These are phyloP conservation scores for Austroboletus novae-zelandiae DNA, from an alignment of 1,284 basidiomycete species.

Conservation along the genomic window DNA sequence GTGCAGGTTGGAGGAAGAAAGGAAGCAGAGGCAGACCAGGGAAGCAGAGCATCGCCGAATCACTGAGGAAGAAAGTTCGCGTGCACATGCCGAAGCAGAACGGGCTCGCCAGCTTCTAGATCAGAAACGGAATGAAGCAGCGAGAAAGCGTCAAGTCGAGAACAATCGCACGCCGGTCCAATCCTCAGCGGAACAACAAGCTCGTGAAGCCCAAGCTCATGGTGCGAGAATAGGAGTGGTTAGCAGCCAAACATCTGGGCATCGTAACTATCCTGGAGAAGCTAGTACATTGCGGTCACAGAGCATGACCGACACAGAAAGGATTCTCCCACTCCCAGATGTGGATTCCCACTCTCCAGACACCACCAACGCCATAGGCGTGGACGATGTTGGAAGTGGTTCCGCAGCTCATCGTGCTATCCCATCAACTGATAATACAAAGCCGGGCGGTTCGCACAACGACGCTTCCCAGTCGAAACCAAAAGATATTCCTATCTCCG, in stretches of 20 bases:
- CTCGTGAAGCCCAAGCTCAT: conserved; percentile 12
- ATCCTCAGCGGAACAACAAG: conserved; percentile 10
- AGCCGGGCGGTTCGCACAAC: background rate
- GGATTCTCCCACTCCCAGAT: conserved; percentile 1
- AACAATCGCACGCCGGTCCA: conserved; percentile 3
- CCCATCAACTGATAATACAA: conserved; percentile 1
- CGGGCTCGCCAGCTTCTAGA: conserved; percentile 4
- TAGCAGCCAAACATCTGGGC: background rate
- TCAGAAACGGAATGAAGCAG: conserved; percentile 5
- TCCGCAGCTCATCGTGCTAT: background rate
- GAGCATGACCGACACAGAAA: conserved; percentile 1
- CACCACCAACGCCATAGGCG: background rate
- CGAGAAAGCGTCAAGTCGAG: conserved; percentile 10
- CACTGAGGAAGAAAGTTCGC: conserved; percentile 20
- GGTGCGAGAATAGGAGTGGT: background rate
- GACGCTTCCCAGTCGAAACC: conserved; percentile 2
- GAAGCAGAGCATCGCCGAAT: conserved; percentile 12
- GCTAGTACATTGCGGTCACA: conserved; percentile 7
- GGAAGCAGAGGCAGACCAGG: conserved; percentile 15
- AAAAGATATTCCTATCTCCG: conserved; percentile 10
- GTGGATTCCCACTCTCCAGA: background rate
- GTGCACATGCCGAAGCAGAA: conserved; percentile 7
- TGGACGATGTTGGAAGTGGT: conserved; percentile 4
- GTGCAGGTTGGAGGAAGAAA: conserved; percentile 18
- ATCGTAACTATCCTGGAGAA: background rate